Percentiles rank a stretch among this genome's conserved stretches.
Conservation (phyloP, 192 early-diverging fungal species). For the Linnemannia exigua region DNA sequence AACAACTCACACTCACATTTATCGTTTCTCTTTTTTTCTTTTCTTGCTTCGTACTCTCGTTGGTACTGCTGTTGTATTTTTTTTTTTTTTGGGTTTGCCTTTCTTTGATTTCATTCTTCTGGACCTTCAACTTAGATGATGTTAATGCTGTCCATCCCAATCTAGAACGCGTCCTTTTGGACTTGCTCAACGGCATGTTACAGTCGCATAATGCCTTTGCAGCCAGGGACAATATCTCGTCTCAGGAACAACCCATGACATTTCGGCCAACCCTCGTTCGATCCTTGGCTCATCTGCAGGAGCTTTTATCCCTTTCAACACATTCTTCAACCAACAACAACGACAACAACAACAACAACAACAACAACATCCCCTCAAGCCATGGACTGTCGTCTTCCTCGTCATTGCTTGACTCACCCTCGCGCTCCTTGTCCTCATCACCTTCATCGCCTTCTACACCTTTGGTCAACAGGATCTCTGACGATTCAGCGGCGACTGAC, state of each 20-base stretch:
- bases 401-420: background rate
- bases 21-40: background rate
- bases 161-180: constrained; percentile 44
- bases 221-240: constrained; percentile 39
- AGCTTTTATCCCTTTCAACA: constrained; percentile 6
- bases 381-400: background rate
- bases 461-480: background rate
- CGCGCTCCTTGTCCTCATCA: background rate
- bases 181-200: constrained; percentile 41
- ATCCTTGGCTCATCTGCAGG: constrained; percentile 30
- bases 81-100: background rate
- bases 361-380: background rate
- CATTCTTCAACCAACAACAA: background rate
- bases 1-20: background rate
- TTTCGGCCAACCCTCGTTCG: constrained; percentile 27
- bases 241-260: constrained; percentile 38
- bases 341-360: background rate
- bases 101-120: background rate
- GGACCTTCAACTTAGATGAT: background rate
- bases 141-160: constrained; percentile 15
- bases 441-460: background rate
- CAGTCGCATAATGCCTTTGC: constrained; percentile 38
- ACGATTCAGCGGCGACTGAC: background rate
- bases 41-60: background rate
- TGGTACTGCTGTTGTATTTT: background rate